Evolutionary conservation across 306 rosid genomes (phyloP), one percentile per base, ranked within the genome.

Genomic region (Pyrus bretschneideri): DNA sequence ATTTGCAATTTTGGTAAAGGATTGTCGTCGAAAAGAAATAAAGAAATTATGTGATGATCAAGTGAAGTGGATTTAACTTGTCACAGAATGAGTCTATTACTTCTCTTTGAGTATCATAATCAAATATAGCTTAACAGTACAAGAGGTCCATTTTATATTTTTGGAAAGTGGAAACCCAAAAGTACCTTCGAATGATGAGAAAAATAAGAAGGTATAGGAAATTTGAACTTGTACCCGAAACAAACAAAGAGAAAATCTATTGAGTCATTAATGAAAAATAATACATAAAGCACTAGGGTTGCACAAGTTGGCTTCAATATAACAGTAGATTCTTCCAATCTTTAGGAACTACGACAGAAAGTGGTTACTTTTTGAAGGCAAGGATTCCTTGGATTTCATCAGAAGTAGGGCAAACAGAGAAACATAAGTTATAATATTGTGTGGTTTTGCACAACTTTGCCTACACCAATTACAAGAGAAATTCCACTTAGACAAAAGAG

Each of bases 131-230:
- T 22, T 59, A 69, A 27, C 67, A 45, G 54, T 17, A 66, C 49
- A 58, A n/a, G 31, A 33, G 55, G 40, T 69, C 63, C 65, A 67
- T 63, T 71, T 45, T 27, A 81, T 69, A 21, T 80, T 71, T 67
- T 25, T 59, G 55, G 5, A 72, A 65, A 30, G 27, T 59, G 51
- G 7, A 72, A 68, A 30, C 40, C 76, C 51, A 76, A 76, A 72
- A 23, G 73, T 86, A 94, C 98, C 98, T 94, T 77, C 98, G 89
- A 69, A 94, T 86, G 79, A 94, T 95, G 97, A 3, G 96, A 94
- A 89, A 94, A 94, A 84, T 94, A 94, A 54, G 98, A 92, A 58
- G 98, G 98, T 78, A 94, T 85, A 70, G 90, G 84, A 42, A 94
- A 94, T 81, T 94, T 94, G 88, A 94, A 90, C 77, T 92, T 86